Base-by-base conservation (phyloP, 768 basidiomycete genomes). In the Rhodotorula kratochvilovae region DNA sequence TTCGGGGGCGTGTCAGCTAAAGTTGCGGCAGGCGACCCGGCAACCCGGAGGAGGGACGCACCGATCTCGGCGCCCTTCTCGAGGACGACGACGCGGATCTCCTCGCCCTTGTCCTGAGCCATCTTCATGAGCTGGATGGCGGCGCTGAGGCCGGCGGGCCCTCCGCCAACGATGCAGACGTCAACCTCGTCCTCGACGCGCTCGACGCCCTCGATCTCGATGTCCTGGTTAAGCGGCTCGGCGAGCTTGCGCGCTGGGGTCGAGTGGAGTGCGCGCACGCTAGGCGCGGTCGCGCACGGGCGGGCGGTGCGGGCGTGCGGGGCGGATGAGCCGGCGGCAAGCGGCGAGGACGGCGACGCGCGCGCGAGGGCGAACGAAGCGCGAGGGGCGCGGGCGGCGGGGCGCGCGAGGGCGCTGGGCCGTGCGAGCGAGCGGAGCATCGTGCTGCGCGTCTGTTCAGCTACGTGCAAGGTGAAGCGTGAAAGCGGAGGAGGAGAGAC, bases 61-160 rank as follows among this genome's bases (percentile, higher is more conserved):
- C 92, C 95, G 51, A 92, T 86, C 85, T 98, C 95, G 25, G 84
- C 83, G 19, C 94, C 95, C 81, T 99, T 99, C 82, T 98, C 96
- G 13, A 98, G 84, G 0, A 99, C 89, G 54, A 99, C 90, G 13
- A 99, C 92, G 25, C 95, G 84, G 23, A 95, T 83, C 73, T 94
- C 90, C 23, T 80, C 79, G 42, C 89, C 91, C 54, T 83, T 85
- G 79, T 92, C 88, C 75, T 85, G 81, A 78, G 92, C 91, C 35
- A 96, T 86, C 81, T 98, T 94, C 82, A 95, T 97, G 63, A 99
- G 82, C 11, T 92, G 86, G 70, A 98, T 98, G 10, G 93, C 95
- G n/a, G 95, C 93, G 73, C 88, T 89, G 71, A 99, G 85, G 12
- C 96, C 95, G 0, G 96, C 95, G 0, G 96, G 96, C 5, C 94